Evolutionary conservation across 2,329 filamentous ascomycete species (phyloP).

Genomic region (Aureobasidium sp.): DNA sequence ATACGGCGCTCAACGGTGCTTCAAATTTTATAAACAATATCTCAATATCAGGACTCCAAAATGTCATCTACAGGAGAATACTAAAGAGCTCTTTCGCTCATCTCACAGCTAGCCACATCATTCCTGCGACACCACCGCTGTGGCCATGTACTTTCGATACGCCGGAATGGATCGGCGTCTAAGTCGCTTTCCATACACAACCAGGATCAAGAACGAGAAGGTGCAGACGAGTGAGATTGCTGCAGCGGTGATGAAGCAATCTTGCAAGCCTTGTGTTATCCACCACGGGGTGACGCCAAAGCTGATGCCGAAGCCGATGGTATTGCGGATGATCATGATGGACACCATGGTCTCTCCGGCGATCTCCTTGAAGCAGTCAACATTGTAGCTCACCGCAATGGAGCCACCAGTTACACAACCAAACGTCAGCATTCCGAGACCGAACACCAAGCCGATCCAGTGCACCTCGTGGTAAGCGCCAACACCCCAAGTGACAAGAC

Average conservation of each 20-base stretch:
- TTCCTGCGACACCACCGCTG: no score
- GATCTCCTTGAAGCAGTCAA: neutral
- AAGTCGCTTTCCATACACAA: no score
- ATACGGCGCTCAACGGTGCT: no score
- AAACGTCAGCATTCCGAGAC: neutral
- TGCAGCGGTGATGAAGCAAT: neutral
- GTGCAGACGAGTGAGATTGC: neutral
- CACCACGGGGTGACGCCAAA: neutral
- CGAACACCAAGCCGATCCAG: neutral
- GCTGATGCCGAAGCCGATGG: neutral
- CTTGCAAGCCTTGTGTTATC: neutral
- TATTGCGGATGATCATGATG: neutral
- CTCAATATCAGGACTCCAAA: no score
- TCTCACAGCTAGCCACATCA: no score
- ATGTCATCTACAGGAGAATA: no score
- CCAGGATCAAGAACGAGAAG: no score
- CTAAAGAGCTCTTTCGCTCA: no score
- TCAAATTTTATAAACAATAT: no score
- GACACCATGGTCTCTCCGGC: neutral
- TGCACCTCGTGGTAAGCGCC: slow-evolving; percentile 16
- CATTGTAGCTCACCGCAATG: neutral
- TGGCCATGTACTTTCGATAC: no score
- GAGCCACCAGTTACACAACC: neutral
- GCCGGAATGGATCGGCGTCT: no score
- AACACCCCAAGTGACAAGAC: slow-evolving; percentile 29